Evolutionary conservation across 176 grass and related monocot species (phyloP), one percentile per base, ranked within the genome.

Genomic region (Aegilops umbellulata): DNA sequence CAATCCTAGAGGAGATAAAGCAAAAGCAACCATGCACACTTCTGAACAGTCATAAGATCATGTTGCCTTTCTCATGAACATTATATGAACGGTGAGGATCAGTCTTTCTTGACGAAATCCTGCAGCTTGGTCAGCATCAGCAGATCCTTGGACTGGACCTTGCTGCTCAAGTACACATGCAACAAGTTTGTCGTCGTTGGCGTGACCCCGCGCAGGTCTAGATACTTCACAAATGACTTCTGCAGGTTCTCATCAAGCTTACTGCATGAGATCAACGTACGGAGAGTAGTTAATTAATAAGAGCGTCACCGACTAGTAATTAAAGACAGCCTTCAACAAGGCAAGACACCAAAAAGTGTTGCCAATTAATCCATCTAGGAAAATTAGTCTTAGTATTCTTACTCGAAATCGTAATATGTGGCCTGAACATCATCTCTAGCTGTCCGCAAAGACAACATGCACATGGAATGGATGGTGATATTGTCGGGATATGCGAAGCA

Each of bases 161-260:
- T 53, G 49, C 16, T 98, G 70, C 95, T 95, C 93, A 98, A 89
- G 85, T 92, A 95, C 65, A 79, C 86, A 0, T 93, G 91, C 87
- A 98, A 76, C 78, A 93, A 92, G 81, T 98, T 98, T 69, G 88
- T 98, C 2, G 89, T 90, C 86, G 79, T 68, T 6, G 91, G 89
- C 2, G 89, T 89, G 81, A 98, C 90, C 46, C 95, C 93, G 41
- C 93, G 80, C 30, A 93, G 74, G 38, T 98, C 93, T 80, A 98
- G 80, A 69, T 95, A 98, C 80, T 93, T 93, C 86, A 92, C 86
- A 60, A 98, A 95, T 26, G 91, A 91, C 82, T 82, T 95, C 77
- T 98, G 91, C 69, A 98, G 83, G 26, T 98, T 98, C 83, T 92
- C 89, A 60, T 95, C 95, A 31, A 98, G 89, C 61, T 92, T 93